Percentiles rank a stretch among this genome's conserved stretches.
Evolutionary conservation across 441 rosid genomes (phyloP).

Genomic region (Macaranga tanarius): DNA sequence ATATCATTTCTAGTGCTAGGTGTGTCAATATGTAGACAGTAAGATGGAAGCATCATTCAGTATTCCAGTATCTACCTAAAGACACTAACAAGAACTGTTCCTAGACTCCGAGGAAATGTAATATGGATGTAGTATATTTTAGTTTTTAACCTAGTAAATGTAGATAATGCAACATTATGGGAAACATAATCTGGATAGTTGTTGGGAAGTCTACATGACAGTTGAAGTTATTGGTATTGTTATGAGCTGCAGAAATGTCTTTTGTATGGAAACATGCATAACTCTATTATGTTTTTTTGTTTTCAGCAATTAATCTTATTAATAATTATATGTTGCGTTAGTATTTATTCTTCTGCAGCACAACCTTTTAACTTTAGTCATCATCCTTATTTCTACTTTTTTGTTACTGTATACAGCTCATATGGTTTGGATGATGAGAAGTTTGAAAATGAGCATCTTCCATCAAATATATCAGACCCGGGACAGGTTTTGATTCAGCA

Average conservation of each 20-base stretch:
- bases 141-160: slow-evolving; percentile 2
- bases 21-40: background rate
- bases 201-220: background rate
- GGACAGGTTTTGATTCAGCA: slow-evolving; percentile 52
- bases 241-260: background rate
- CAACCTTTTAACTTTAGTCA: slow-evolving; percentile 16
- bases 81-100: background rate
- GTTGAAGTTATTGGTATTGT: background rate
- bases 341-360: background rate
- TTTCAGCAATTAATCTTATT: background rate
- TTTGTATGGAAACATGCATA: background rate
- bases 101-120: background rate
- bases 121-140: background rate
- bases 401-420: slow-evolving; percentile 50
- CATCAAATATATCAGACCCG: slow-evolving; percentile 63
- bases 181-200: background rate
- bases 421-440: slow-evolving; percentile 77
- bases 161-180: background rate
- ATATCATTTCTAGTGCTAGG: background rate
- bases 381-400: slow-evolving; percentile 14
- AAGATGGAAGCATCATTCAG: background rate
- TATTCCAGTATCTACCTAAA: background rate
- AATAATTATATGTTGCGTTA: background rate
- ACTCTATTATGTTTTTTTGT: background rate
- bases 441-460: slow-evolving; percentile 66